Conservation (phyloP, 208 protist genomes). For the Phytomonas sp. region DNA sequence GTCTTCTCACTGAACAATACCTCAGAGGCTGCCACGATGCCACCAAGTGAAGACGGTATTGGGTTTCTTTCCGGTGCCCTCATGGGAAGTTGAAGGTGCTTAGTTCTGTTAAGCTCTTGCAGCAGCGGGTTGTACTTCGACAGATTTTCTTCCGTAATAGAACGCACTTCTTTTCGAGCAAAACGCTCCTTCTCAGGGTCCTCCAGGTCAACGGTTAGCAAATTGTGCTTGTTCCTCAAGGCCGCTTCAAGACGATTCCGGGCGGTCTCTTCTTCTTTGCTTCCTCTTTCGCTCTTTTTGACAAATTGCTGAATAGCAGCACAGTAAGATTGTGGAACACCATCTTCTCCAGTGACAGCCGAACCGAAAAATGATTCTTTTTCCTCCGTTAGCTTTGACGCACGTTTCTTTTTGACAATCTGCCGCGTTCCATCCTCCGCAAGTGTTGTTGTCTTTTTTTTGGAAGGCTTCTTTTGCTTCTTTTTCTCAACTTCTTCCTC, state of each 20-base stretch:
- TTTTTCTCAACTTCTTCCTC: slow-evolving; percentile 21
- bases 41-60: slow-evolving; percentile 56
- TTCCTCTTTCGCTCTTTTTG: slow-evolving; percentile 15
- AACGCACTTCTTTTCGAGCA: slow-evolving; percentile 53
- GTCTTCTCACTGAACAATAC: slow-evolving; percentile 15
- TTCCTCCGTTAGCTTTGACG: slow-evolving; percentile 34
- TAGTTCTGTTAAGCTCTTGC: slow-evolving; percentile 47
- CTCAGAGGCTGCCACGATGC: slow-evolving; percentile 49
- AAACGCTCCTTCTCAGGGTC: slow-evolving; percentile 50
- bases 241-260: slow-evolving; percentile 35
- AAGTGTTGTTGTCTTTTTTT: slow-evolving; percentile 29
- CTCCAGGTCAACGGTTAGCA: slow-evolving; percentile 69
- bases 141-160: slow-evolving; percentile 56
- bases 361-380: slow-evolving; percentile 56
- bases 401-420: slow-evolving; percentile 32
- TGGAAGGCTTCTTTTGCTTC: slow-evolving; percentile 37
- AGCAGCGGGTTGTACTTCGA: slow-evolving; percentile 71
- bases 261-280: slow-evolving; percentile 19
- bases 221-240: slow-evolving; percentile 58
- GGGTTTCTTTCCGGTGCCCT: slow-evolving; percentile 61
- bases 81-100: slow-evolving; percentile 80
- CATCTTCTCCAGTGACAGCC: slow-evolving; percentile 19
- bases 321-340: slow-evolving; percentile 25
- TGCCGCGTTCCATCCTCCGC: slow-evolving; percentile 23
- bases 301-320: slow-evolving; percentile 42